Base-by-base conservation (phyloP, 2,329 filamentous ascomycete species). In the Trichoderma guizhouense region DNA sequence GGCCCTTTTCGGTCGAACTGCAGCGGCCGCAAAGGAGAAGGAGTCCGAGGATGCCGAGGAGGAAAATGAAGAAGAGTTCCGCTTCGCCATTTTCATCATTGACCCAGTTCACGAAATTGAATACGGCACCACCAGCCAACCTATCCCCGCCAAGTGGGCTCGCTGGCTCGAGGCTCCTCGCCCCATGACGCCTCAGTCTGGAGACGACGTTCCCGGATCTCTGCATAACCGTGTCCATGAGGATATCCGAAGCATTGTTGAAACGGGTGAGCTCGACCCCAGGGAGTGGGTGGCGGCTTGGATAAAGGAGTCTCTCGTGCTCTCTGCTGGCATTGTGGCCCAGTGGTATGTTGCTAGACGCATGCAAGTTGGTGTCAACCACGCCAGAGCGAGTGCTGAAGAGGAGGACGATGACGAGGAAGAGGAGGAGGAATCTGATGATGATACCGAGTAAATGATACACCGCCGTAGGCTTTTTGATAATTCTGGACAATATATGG, bases 231-330 rank as follows among this genome's bases (percentile, higher is more conserved):
- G 80, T 11, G 79, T 84, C n/a, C 95, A 96, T 0, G 92, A 93
- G 32, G 94, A 95, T 78, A 98, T 99, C 77, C 87, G 89, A 26
- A 93, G 95, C 75, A 97, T 98, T 74, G 89, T 99, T 53, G 89
- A 90, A 77, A 83, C 83, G 58, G 90, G 89, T 9, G 89, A 88
- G 61, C 93, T 98, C 2, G 96, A 99, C 79, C 96, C 96, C 0
- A 88, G 96, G 72, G 96, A 99, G 81, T 99, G 96, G 96, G 93
- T 97, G 47, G 92, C 95, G 3, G 96, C 98, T 82, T 99, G 96
- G 96, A 88, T 99, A 61, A 95, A 98, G 83, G 95, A 98, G 83
- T 84, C 91, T 0, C 86, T 99, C 36, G 90, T 86, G 53, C 84
- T 98, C 63, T 89, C 90, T 4, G 89, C 97, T 0, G 95, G 96